A percentile compares a stretch with the other conserved stretches of the same genome.
Conservation (phyloP, 192 early-diverging fungal species). For the Allomyces macrogynus region DNA sequence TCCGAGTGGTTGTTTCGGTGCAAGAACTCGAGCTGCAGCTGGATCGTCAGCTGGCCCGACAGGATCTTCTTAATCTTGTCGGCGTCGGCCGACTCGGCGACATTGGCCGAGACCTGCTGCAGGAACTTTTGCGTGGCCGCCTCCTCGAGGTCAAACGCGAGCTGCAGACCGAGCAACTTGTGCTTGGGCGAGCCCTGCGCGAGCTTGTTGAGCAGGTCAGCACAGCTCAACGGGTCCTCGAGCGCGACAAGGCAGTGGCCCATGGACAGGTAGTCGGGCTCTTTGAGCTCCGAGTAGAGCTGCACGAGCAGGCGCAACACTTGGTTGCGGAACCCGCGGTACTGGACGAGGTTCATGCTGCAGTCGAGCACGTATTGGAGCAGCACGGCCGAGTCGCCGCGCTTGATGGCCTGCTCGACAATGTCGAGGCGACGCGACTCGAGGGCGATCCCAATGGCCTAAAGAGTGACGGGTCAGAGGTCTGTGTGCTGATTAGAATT, state of each 20-base stretch:
- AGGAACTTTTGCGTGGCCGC: conserved; percentile 94
- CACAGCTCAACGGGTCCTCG: conserved; percentile 52
- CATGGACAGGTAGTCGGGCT: conserved; percentile 82
- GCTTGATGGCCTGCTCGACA: conserved; percentile 57
- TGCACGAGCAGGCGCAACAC: conserved; percentile 55
- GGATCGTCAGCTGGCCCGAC: conserved; percentile 73
- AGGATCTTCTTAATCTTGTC: conserved; percentile 59
- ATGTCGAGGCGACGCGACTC: conserved; percentile 81
- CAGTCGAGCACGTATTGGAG: conserved; percentile 70
- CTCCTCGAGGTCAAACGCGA: conserved; percentile 92
- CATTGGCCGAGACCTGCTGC: conserved; percentile 37
- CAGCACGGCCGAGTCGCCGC: conserved; percentile 47
- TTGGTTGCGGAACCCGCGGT: conserved; percentile 60
- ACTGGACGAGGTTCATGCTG: conserved; percentile 63
- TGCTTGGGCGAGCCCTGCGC: conserved; percentile 5
- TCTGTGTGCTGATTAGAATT: conserved; percentile 1
- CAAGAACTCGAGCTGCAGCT: conserved; percentile 84
- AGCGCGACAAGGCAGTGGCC: conserved; percentile 82
- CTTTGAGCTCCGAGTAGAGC: conserved; percentile 43
- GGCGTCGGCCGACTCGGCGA: conserved; percentile 3
- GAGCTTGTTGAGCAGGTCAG: conserved; percentile 40
- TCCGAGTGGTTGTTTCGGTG: conserved; percentile 92
- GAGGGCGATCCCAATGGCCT: conserved; percentile 91
- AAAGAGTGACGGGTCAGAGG: conserved; percentile 10
- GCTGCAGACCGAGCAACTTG: conserved; percentile 71